These are phyloP conservation scores for Carex scoparia DNA, from an alignment of 176 grass and related monocot species.

Conservation along the genomic window DNA sequence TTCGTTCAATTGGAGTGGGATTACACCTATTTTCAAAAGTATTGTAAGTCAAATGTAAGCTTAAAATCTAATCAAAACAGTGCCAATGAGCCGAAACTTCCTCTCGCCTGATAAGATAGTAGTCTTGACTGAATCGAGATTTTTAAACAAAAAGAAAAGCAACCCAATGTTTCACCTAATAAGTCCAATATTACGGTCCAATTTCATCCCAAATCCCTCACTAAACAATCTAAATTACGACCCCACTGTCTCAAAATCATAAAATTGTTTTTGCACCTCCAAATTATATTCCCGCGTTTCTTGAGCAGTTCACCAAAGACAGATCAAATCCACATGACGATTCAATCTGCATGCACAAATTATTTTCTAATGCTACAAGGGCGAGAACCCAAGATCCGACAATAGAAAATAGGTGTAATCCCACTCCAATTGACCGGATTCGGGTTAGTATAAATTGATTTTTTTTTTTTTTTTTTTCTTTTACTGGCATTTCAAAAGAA, in stretches of 20 bases:
- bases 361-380: background rate
- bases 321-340: constrained; percentile 9
- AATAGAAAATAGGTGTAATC: background rate
- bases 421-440: background rate
- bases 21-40: no score
- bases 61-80: constrained; percentile 3
- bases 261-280: constrained; percentile 1
- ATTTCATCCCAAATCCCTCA: constrained; percentile 19
- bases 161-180: background rate
- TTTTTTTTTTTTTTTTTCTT: no score
- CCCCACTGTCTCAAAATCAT: background rate
- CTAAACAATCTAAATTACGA: background rate
- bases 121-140: constrained; percentile 12
- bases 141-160: background rate
- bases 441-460: background rate
- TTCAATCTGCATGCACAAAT: background rate
- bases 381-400: background rate
- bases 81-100: background rate
- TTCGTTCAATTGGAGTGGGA: no score
- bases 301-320: constrained; percentile 30
- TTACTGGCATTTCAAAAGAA: background rate
- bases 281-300: constrained; percentile 24
- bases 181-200: constrained; percentile 19
- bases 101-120: background rate
- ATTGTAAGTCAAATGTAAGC: constrained; percentile 3